These are phyloP conservation scores for Chlorella sp. DNA, from an alignment of 139 green algal species.

Conservation along the genomic window DNA sequence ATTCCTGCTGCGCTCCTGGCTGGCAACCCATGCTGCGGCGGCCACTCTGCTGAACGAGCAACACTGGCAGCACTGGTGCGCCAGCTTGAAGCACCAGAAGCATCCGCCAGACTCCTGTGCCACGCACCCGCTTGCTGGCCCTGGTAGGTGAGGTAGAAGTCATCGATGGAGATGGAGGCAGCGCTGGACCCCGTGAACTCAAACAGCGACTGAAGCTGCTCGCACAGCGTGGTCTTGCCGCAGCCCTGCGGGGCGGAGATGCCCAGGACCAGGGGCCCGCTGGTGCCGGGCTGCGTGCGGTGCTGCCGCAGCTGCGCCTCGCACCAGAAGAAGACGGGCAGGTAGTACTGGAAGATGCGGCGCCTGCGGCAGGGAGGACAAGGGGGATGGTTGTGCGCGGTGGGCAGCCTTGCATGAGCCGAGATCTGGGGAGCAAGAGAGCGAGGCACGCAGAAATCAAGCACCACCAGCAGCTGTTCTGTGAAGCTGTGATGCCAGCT, in stretches of 20 bases:
- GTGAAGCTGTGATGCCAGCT: too few relatives aligned
- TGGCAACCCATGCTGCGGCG: background rate
- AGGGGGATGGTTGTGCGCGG: too few relatives aligned
- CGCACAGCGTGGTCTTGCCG: slow-evolving; percentile 97
- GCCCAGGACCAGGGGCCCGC: slow-evolving; percentile 80
- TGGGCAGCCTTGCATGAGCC: too few relatives aligned
- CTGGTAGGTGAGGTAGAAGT: slow-evolving; percentile 94
- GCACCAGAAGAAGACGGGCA: slow-evolving; percentile 91
- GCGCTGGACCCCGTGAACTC: slow-evolving; percentile 35
- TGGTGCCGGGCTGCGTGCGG: slow-evolving; percentile 6
- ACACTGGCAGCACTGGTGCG: too few relatives aligned
- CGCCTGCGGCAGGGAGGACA: slow-evolving; percentile 51
- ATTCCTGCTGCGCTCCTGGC: too few relatives aligned
- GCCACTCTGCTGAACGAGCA: too few relatives aligned
- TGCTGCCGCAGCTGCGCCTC: slow-evolving; percentile 62
- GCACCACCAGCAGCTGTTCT: too few relatives aligned
- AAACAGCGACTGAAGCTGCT: slow-evolving; percentile 89
- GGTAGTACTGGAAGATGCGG: slow-evolving; percentile 94
- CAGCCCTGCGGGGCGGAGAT: slow-evolving; percentile 89
- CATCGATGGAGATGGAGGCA: slow-evolving; percentile 94
- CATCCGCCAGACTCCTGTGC: too few relatives aligned
- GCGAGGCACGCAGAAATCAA: too few relatives aligned
- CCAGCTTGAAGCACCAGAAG: too few relatives aligned
- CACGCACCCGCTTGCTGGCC: slow-evolving; percentile 56
- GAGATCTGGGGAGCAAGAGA: too few relatives aligned